Conservation (phyloP, 306 rosid species). For the Cajanus cajan region DNA sequence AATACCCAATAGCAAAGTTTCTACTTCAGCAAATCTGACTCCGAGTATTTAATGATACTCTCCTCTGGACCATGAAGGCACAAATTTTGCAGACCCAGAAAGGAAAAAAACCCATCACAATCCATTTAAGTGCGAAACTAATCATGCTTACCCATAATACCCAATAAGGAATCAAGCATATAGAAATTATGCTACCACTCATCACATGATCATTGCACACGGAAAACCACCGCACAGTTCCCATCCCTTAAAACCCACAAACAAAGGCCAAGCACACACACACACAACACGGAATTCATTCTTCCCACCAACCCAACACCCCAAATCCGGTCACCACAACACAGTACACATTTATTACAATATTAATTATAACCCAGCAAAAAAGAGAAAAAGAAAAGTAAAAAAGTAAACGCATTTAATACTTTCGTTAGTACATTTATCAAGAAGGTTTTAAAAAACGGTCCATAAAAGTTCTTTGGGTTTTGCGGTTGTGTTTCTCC, state of each 20-base stretch:
- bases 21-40: constrained; percentile 24
- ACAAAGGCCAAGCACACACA: constrained; percentile 21
- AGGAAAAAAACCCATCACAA: constrained; percentile 17
- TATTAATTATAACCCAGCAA: constrained; percentile 1
- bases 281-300: constrained; percentile 14
- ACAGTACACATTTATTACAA: constrained; percentile 34
- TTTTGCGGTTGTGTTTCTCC: neutral
- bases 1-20: constrained; percentile 15
- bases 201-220: neutral
- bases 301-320: constrained; percentile 35
- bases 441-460: neutral
- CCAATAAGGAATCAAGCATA: constrained; percentile 33
- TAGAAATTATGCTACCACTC: neutral
- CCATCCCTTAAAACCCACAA: constrained; percentile 17
- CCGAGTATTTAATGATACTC: constrained; percentile 35
- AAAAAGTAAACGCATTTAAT: neutral
- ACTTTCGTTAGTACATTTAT: neutral
- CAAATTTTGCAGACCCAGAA: constrained; percentile 37
- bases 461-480: neutral
- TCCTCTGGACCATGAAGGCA: constrained; percentile 16
- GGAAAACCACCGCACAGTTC: neutral
- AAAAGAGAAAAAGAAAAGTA: neutral
- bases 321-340: constrained; percentile 21
- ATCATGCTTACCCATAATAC: constrained; percentile 25
- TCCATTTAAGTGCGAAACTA: constrained; percentile 23